phyloP scores from a whole-genome alignment of 306 rosid genomes.

The Coriaria nepalensis region DNA sequence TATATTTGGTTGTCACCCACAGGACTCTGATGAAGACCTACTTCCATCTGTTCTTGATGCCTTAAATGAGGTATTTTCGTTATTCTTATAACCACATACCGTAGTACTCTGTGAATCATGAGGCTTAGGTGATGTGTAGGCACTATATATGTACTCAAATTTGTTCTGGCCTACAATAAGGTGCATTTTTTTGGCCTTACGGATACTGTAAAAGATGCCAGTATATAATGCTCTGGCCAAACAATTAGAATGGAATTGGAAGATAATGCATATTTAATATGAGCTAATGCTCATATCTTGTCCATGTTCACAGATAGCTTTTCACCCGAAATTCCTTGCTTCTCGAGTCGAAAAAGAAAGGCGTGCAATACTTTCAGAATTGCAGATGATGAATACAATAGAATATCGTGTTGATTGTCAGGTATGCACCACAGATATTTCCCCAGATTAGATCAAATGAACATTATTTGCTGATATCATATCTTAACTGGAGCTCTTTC shows the following conservation, averaged over 20 bases:
- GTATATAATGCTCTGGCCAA: background rate
- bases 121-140: background rate
- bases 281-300: constrained; percentile 13
- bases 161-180: constrained; percentile 1
- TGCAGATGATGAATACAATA: constrained; percentile 98
- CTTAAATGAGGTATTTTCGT: constrained; percentile 70
- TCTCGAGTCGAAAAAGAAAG: constrained; percentile 96
- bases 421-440: constrained; percentile 30
- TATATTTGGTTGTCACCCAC: constrained; percentile 7
- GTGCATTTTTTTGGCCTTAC: too few relatives aligned
- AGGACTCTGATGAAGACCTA: constrained; percentile 93
- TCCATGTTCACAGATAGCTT: constrained; percentile 64
- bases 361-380: constrained; percentile 93
- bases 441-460: constrained; percentile 4
- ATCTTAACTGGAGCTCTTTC: constrained; percentile 15
- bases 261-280: constrained; percentile 12
- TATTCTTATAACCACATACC: constrained; percentile 3
- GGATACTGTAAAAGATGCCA: background rate
- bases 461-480: constrained; percentile 10
- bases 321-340: constrained; percentile 91
- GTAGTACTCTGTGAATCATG: background rate
- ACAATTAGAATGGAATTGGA: background rate
- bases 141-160: background rate
- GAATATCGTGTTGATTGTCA: constrained; percentile 99
- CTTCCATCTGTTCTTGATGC: constrained; percentile 93